phyloP scores from a whole-genome alignment of 1,139 yeast species.

The Geotrichum europaeum region DNA sequence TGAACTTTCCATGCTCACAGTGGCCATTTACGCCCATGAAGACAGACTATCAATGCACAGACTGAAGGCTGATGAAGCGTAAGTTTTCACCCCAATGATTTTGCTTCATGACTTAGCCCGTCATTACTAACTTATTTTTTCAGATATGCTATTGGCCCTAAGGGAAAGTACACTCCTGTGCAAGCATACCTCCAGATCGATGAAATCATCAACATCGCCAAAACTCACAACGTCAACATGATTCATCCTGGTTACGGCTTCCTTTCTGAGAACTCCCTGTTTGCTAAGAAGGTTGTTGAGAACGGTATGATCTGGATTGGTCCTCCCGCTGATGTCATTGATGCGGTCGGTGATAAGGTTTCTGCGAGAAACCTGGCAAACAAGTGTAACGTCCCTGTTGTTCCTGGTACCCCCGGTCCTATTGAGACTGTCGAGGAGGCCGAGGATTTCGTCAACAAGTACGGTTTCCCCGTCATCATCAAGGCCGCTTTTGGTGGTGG shows the following conservation, averaged over 20 bases:
- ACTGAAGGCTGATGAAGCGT: slow-evolving; percentile 44
- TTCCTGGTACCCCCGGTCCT: slow-evolving; percentile 98
- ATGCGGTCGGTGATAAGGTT: slow-evolving; percentile 97
- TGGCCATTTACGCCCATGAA: slow-evolving; percentile 94
- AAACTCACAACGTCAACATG: slow-evolving; percentile 83
- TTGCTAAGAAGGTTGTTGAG: slow-evolving; percentile 86
- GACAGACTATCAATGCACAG: slow-evolving; percentile 94
- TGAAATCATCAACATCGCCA: slow-evolving; percentile 88
- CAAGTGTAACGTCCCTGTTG: slow-evolving; percentile 79
- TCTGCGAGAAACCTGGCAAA: slow-evolving; percentile 86
- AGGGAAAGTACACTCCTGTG: slow-evolving; percentile 89
- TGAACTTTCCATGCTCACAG: slow-evolving; percentile 95
- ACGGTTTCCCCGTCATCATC: slow-evolving; percentile 95
- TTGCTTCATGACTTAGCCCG: neutral
- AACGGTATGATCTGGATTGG: slow-evolving; percentile 96
- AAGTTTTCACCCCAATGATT: slow-evolving; percentile 13
- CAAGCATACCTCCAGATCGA: slow-evolving; percentile 95
- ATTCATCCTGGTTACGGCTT: slow-evolving; percentile 99
- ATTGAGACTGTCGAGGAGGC: slow-evolving; percentile 80
- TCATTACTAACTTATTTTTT: neutral
- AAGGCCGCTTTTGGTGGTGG: slow-evolving; percentile 99
- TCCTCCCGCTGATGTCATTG: slow-evolving; percentile 82
- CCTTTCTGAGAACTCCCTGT: slow-evolving; percentile 87
- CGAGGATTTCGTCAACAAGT: slow-evolving; percentile 61
- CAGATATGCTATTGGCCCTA: slow-evolving; percentile 74